Evolutionary conservation across 768 basidiomycete species (phyloP), one percentile per base, ranked within the genome.

Genomic region (Suillus ampliporus): DNA sequence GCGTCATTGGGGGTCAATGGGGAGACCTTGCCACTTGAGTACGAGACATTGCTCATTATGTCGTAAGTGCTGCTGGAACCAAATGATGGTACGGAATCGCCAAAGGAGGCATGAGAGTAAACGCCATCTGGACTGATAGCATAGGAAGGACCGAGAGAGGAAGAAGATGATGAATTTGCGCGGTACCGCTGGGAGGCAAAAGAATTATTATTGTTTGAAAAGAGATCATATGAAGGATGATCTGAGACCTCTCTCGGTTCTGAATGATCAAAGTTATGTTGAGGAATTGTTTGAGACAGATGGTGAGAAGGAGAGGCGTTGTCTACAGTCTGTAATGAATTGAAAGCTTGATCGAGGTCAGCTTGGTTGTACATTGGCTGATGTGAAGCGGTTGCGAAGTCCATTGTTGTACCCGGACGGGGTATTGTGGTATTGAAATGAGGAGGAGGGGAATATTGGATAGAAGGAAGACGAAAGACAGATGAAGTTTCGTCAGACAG

Each of bases 1-100:
- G 86, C 78, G 73, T 91, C 90, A 68, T 75, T 87, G 38, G 90
- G 89, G 14, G 89, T 89, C 48, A 91, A 79, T 0, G 91, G 89
- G 21, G 91, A 91, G 56, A 87, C 88, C 75, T 91, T 92, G 65
- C 89, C 90, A 62, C 86, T 88, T 14, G 72, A 75, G 77, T 87
- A 86, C 17, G 87, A 88, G 23, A 89, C 77, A 65, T 84, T 84
- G 73, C 79, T 78, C 72, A 88, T 86, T 69, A 89, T 82, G 72
- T 89, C 89, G 76, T 89, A 91, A 13, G 86, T 81, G 72, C 80
- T 80, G 60, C 79, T 71, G 67, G 84, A 78, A 38, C 80, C 80
- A 75, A 89, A 90, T 13, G 87, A 76, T 19, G 85, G 82, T 0
- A 89, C 79, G 9, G 85, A 76, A 70, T 91, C 91, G 19, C 77